phyloP scores from a whole-genome alignment of 1,139 yeast species.

The Taphrina wiesneri region DNA sequence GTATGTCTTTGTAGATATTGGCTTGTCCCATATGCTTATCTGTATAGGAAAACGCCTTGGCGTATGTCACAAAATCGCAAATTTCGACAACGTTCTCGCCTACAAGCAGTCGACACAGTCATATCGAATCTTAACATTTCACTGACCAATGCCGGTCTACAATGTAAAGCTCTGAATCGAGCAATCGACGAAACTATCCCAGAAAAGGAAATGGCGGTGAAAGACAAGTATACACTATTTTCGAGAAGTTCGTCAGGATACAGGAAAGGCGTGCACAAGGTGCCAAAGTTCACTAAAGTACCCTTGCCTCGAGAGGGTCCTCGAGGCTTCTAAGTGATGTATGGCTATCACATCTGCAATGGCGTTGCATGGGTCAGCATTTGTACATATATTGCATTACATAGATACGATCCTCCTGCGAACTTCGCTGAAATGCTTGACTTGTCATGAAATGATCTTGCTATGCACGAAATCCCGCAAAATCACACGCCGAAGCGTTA shows the following conservation, averaged over 20 bases:
- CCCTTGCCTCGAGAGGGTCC: conserved; percentile 33
- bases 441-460: too few species aligned
- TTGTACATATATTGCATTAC: conserved; percentile 4
- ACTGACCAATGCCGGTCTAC: conserved; percentile 53
- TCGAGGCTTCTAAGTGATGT: conserved; percentile 15
- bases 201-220: conserved; percentile 74
- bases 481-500: too few species aligned
- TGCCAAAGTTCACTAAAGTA: conserved; percentile 35
- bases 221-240: conserved; percentile 86
- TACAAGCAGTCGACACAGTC: conserved; percentile 77
- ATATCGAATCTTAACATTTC: conserved; percentile 70
- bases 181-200: conserved; percentile 66
- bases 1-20: not conserved
- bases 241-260: conserved; percentile 67
- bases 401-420: not conserved
- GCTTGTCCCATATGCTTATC: not conserved
- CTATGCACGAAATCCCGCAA: not conserved
- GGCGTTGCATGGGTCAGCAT: not conserved
- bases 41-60: conserved; percentile 60
- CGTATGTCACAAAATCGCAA: conserved; percentile 81
- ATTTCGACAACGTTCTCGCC: conserved; percentile 75
- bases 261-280: conserved; percentile 78
- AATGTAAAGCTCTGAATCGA: conserved; percentile 57
- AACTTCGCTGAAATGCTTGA: too few species aligned
- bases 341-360: not conserved